Percentiles rank a stretch among this genome's conserved stretches.
phyloP scores from a whole-genome alignment of 139 green algal species.

The Picochlorum costavermella region DNA sequence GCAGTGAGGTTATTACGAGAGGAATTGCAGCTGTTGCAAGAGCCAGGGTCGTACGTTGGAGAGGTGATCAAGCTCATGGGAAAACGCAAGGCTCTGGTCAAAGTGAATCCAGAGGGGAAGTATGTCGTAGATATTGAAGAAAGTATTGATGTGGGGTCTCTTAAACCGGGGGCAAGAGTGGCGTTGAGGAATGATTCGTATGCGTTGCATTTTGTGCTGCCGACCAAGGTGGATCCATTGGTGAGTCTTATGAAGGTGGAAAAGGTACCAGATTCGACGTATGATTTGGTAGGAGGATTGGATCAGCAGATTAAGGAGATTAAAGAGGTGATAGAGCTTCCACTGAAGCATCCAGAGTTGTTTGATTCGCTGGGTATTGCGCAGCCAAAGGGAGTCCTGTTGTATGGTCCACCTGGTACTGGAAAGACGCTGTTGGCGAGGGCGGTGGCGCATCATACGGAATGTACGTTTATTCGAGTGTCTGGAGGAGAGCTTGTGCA shows the following conservation, averaged over 20 bases:
- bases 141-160: conserved; percentile 69
- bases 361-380: conserved; percentile 98
- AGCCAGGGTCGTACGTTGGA: conserved; percentile 97
- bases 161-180: conserved; percentile 76
- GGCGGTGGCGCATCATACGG: conserved; percentile 98
- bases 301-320: conserved; percentile 99
- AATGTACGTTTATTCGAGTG: conserved; percentile 99
- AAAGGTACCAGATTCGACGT: conserved; percentile 99
- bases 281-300: conserved; percentile 98
- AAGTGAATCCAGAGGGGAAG: conserved; percentile 97
- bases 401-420: conserved; percentile 62
- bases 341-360: conserved; percentile 99
- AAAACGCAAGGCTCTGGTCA: conserved; percentile 98
- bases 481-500: conserved; percentile 95
- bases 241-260: conserved; percentile 98
- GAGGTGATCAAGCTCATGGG: conserved; percentile 99
- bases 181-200: conserved; percentile 97
- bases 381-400: conserved; percentile 79
- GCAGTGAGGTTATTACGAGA: conserved; percentile 92
- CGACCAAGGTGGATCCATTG: conserved; percentile 85
- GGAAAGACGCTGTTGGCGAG: conserved; percentile 84
- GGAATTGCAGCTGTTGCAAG: conserved; percentile 96
- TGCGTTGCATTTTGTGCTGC: conserved; percentile 89
- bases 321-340: conserved; percentile 99
- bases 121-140: conserved; percentile 98